phyloP scores from a whole-genome alignment of 768 basidiomycete species.

The Pilatotrama ljubarskyi region DNA sequence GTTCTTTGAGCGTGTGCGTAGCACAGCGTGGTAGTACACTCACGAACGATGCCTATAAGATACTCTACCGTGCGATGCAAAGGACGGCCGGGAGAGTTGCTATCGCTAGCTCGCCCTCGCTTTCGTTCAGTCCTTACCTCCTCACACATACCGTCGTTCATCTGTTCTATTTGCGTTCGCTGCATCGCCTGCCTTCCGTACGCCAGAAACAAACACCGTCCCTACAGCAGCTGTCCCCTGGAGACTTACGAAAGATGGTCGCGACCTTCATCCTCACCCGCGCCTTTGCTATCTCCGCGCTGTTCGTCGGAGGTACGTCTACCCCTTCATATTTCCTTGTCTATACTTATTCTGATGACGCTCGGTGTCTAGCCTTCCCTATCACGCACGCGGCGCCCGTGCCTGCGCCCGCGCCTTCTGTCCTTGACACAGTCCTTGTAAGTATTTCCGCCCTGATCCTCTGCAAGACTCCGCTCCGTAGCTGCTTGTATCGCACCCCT shows the following conservation, averaged over 20 bases:
- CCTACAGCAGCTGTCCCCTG: too few species aligned
- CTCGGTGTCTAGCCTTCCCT: background rate
- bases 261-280: conserved; percentile 18
- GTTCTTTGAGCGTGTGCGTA: background rate
- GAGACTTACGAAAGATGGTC: conserved; percentile 1
- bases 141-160: background rate
- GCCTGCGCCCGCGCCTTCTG: background rate
- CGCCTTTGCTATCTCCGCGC: conserved; percentile 15
- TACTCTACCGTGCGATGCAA: too few species aligned
- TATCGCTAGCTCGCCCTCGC: too few species aligned
- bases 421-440: background rate
- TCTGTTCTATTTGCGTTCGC: background rate
- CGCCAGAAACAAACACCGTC: too few species aligned
- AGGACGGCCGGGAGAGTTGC: too few species aligned
- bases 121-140: too few species aligned
- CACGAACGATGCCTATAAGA: too few species aligned
- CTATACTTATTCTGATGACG: background rate
- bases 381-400: background rate
- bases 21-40: too few species aligned
- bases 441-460: background rate
- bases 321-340: too few species aligned
- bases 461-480: too few species aligned
- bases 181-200: too few species aligned
- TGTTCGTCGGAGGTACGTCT: conserved; percentile 14
- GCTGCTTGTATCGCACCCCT: too few species aligned